phyloP scores from a whole-genome alignment of 2,329 filamentous ascomycete genomes.

The Proliferodiscus dingleyae region DNA sequence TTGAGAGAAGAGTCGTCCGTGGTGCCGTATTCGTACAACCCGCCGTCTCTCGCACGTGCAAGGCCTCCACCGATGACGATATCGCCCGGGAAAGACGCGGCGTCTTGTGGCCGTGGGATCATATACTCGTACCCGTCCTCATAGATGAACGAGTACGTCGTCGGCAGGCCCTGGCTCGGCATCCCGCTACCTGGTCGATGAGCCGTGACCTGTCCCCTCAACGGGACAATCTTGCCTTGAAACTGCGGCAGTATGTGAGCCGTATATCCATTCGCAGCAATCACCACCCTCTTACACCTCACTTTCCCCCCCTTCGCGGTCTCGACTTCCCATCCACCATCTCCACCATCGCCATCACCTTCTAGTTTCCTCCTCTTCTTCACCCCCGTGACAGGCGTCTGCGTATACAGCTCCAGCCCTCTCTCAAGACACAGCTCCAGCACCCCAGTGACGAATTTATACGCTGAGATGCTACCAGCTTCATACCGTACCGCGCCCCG shows the following conservation, averaged over 20 bases:
- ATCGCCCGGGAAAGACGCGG: conserved; percentile 34
- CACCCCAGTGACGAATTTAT: conserved; percentile 24
- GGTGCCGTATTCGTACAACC: conserved; percentile 33
- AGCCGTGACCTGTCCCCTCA: conserved; percentile 47
- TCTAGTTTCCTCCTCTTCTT: conserved; percentile 13
- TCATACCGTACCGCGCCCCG: conserved; percentile 26
- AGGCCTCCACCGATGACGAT: conserved; percentile 30
- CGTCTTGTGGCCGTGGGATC: conserved; percentile 51
- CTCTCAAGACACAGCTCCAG: conserved; percentile 20
- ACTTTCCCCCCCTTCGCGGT: conserved; percentile 42
- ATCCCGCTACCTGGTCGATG: conserved; percentile 31
- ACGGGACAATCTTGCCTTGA: conserved; percentile 40
- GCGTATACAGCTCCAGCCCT: conserved; percentile 27
- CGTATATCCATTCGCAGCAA: conserved; percentile 52
- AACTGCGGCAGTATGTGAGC: conserved; percentile 40
- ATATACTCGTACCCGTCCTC: conserved; percentile 62
- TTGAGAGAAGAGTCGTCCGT: conserved; percentile 36
- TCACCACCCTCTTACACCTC: conserved; percentile 40
- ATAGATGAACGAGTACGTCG: conserved; percentile 50
- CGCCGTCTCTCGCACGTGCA: conserved; percentile 27
- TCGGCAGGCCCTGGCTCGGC: conserved; percentile 20
- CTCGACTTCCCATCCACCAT: conserved; percentile 34
- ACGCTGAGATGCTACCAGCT: conserved; percentile 37
- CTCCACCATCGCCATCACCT: not conserved
- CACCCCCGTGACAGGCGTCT: conserved; percentile 23